phyloP scores from a whole-genome alignment of 305 asterid genomes.

The Fraxinus paxiana region DNA sequence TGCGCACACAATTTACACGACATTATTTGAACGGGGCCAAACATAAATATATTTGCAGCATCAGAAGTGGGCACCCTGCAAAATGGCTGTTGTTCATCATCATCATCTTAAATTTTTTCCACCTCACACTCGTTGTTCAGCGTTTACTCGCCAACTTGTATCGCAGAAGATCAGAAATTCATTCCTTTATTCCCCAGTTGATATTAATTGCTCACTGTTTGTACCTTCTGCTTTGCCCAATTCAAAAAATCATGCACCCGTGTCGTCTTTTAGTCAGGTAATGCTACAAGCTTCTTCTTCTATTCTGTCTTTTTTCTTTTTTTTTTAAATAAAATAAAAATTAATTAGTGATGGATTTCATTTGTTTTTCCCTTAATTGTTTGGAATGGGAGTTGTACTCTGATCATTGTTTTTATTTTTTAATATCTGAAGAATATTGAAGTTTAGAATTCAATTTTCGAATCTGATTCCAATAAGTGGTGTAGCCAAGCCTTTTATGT shows the following conservation, averaged over 20 bases:
- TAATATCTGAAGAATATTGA: not conserved
- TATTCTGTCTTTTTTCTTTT: not conserved
- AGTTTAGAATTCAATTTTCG: not conserved
- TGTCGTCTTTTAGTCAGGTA: constrained; percentile 30
- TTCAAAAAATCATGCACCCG: constrained; percentile 8
- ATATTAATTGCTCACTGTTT: constrained; percentile 2
- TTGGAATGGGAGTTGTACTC: not conserved
- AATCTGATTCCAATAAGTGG: not conserved
- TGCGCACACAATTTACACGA: not conserved
- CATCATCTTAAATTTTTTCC: not conserved
- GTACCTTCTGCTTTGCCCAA: constrained; percentile 9
- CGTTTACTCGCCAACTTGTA: not conserved
- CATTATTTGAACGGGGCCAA: not conserved
- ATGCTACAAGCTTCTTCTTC: not conserved
- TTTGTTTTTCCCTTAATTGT: not conserved
- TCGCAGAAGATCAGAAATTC: not conserved
- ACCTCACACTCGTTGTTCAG: not conserved
- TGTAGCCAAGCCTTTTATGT: not conserved
- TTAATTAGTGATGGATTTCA: not conserved
- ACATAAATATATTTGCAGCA: not conserved
- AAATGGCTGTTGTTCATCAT: not conserved
- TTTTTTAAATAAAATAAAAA: not conserved
- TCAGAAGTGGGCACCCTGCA: not conserved
- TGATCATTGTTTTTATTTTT: not conserved
- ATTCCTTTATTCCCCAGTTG: not conserved